phyloP scores from a whole-genome alignment of 345 rosid genomes.

The Eutrema heterophyllum region DNA sequence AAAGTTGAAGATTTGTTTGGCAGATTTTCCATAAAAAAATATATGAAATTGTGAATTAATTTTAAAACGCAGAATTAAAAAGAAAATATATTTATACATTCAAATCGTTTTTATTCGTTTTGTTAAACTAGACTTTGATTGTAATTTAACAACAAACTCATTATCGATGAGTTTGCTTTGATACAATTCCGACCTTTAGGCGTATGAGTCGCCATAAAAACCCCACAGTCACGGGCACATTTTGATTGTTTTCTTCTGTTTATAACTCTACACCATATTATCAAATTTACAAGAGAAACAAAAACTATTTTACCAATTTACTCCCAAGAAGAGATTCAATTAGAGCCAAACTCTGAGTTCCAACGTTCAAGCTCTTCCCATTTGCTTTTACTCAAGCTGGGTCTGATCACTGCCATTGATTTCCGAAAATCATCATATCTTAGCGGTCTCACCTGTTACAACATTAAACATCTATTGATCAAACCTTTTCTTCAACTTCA shows the following conservation, averaged over 20 bases:
- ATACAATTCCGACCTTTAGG: not conserved
- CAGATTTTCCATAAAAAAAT: no score
- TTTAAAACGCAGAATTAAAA: no score
- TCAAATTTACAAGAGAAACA: constrained; percentile 19
- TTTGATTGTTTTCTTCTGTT: not conserved
- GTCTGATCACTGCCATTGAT: constrained; percentile 85
- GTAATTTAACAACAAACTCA: not conserved
- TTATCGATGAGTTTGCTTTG: not conserved
- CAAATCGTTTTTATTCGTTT: no score
- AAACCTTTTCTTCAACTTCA: not conserved
- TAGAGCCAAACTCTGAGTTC: constrained; percentile 87
- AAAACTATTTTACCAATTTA: not conserved
- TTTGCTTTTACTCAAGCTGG: constrained; percentile 82
- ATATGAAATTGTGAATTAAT: no score
- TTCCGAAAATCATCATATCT: constrained; percentile 67
- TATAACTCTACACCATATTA: not conserved
- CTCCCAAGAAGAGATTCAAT: constrained; percentile 22
- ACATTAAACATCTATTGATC: not conserved
- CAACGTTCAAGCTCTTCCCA: constrained; percentile 92
- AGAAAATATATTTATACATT: no score
- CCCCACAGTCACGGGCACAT: no score
- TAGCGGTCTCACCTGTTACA: constrained; percentile 68
- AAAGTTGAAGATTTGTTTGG: no score
- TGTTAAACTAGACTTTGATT: not conserved
- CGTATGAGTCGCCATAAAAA: no score